phyloP scores from a whole-genome alignment of 225 moss, liverwort and hornwort genomes.

The Ulota crispa region DNA sequence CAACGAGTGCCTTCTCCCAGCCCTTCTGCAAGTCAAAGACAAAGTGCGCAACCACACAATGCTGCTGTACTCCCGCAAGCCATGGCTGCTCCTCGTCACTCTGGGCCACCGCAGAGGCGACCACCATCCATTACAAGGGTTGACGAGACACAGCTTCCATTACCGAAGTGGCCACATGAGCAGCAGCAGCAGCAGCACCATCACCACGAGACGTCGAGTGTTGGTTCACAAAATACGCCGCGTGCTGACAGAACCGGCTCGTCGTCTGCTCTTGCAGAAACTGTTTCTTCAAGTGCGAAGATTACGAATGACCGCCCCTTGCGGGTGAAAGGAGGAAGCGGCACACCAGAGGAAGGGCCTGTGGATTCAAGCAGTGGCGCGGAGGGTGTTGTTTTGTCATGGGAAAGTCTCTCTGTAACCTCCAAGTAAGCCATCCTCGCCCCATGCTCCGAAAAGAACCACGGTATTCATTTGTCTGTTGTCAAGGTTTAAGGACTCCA shows the following conservation, averaged over 20 bases:
- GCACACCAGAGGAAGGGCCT: background rate
- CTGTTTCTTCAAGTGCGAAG: conserved; percentile 16
- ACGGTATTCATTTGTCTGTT: no score
- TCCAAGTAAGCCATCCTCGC: conserved; percentile 53
- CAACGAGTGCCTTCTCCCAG: conserved; percentile 9
- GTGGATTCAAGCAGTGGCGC: conserved; percentile 5
- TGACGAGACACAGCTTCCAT: conserved; percentile 27
- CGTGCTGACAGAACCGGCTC: conserved; percentile 5
- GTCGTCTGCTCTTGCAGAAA: background rate
- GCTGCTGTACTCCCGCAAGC: background rate
- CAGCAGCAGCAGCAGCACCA: background rate
- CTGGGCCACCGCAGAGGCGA: conserved; percentile 21
- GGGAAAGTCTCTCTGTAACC: conserved; percentile 71
- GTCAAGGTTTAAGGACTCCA: background rate
- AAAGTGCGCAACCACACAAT: background rate
- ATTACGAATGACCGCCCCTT: conserved; percentile 10
- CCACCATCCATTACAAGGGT: conserved; percentile 22
- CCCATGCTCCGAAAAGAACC: no score
- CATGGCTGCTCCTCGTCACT: conserved; percentile 5
- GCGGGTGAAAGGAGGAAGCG: conserved; percentile 39
- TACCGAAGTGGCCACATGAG: conserved; percentile 22
- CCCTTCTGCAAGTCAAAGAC: conserved; percentile 8
- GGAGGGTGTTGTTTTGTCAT: conserved; percentile 69
- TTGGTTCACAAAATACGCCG: conserved; percentile 16
- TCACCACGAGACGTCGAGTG: conserved; percentile 2